Percentiles rank a stretch among this genome's conserved stretches.
phyloP scores from a whole-genome alignment of 805 yeast species.

The Peterozyma xylosa region DNA sequence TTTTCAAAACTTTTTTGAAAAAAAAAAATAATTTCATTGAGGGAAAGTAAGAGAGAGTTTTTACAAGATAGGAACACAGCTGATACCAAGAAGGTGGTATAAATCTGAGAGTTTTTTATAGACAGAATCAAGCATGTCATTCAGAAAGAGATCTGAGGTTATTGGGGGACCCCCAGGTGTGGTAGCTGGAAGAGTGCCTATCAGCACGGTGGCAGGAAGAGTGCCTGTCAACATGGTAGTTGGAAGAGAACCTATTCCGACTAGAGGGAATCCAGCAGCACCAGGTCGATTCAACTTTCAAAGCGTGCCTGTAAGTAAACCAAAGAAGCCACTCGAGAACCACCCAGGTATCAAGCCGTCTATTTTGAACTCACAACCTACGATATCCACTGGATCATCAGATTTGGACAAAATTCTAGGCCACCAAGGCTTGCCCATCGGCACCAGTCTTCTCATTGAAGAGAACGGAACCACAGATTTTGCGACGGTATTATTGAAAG shows the following conservation, averaged over 20 bases:
- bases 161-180: constrained; percentile 14
- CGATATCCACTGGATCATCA: constrained; percentile 72
- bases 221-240: neutral
- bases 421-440: constrained; percentile 84
- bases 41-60: too few species aligned
- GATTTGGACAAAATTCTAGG: constrained; percentile 69
- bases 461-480: constrained; percentile 90
- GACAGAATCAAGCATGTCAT: constrained; percentile 34
- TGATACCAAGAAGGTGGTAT: too few species aligned
- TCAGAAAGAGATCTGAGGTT: constrained; percentile 51
- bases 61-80: too few species aligned
- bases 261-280: neutral
- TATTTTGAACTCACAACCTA: constrained; percentile 60
- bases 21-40: too few species aligned
- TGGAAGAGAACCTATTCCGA: constrained; percentile 1
- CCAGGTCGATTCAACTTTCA: neutral
- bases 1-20: too few species aligned
- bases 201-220: neutral
- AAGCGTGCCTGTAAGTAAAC: neutral
- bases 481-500: constrained; percentile 57
- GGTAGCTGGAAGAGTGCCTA: constrained; percentile 15
- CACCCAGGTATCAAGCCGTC: constrained; percentile 75
- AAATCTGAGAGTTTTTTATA: too few species aligned
- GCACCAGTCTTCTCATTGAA: constrained; percentile 61
- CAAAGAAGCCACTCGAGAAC: neutral